A percentile compares a stretch with the other conserved stretches of the same genome.
Conservation (phyloP, 176 grass and related monocot species). For the Puccinellia tenuiflora region DNA sequence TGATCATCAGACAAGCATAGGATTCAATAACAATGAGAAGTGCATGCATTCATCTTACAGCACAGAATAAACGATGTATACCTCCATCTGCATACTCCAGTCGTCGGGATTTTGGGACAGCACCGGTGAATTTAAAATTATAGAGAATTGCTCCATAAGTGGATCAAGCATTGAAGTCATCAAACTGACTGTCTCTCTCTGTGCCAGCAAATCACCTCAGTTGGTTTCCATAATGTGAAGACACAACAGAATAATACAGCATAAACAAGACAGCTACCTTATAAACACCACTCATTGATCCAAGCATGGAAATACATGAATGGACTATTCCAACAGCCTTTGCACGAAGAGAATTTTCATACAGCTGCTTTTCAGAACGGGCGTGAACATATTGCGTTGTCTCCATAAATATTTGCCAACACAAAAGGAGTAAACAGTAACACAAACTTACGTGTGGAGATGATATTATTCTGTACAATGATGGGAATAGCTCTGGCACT, state of each 20-base stretch:
- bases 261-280: constrained; percentile 46
- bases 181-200: constrained; percentile 78
- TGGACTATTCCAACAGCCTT: constrained; percentile 90
- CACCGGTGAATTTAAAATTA: constrained; percentile 68
- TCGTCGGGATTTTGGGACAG: constrained; percentile 85
- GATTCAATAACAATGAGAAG: constrained; percentile 21
- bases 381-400: constrained; percentile 26
- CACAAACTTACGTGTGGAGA: constrained; percentile 61
- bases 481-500: constrained; percentile 78
- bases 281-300: constrained; percentile 93
- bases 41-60: not conserved
- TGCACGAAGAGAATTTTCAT: constrained; percentile 74
- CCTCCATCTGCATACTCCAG: constrained; percentile 97
- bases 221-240: constrained; percentile 4
- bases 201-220: constrained; percentile 24
- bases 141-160: constrained; percentile 73
- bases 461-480: constrained; percentile 77
- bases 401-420: constrained; percentile 2
- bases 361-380: constrained; percentile 52
- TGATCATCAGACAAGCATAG: constrained; percentile 39
- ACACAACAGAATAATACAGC: not conserved
- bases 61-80: constrained; percentile 23
- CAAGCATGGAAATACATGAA: constrained; percentile 92
- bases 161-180: constrained; percentile 71
- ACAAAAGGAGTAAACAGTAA: not conserved